Base-by-base conservation (phyloP, 192 early-diverging fungal species). In the Backusella westeae region DNA sequence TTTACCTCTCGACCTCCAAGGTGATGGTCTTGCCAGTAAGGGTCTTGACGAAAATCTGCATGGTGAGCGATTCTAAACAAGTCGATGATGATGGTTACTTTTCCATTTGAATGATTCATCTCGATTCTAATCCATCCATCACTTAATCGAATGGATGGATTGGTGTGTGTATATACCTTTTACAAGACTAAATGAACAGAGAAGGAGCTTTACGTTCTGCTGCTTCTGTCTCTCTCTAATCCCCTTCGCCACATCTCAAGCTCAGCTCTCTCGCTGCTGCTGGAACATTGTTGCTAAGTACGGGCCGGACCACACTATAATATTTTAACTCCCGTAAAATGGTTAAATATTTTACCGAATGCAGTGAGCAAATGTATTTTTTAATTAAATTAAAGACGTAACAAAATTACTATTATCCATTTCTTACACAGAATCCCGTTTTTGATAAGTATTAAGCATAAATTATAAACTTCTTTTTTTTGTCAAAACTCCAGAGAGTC, bases 1-100 rank as follows among this genome's bases (percentile, higher is more conserved):
- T 67, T 67, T 75, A 85, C 71, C 87, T 85, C 83, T 90, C 89
- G 80, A 87, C 89, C 80, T 90, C 89, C 75, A 90, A 72, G 75
- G 89, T 89, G 86, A 90, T 85, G 77, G 89, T 90, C 85, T 89
- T 88, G 78, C 89, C 89, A 56, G 89, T 84, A 67, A 90, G 81
- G 73, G 89, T 89, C 85, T 90, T 90, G 75, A 90, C 89, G 79
- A 90, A 90, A 78, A 87, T 86, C 79, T 90, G 86, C 87, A 88
- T 89, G 80, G 70, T 65, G 68, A 63, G 68, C 39, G 68, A 36
- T 69, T 39, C 35, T 39, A 69, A 42, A 41, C 68, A 36, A 38
- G 38, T 68, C 67, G 32, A 68, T 38, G 21, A 68, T 38, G 36
- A 69, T 23, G 68, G 68, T 69, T 23, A 69, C 46, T 36, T 69